Conservation (phyloP, 1,284 basidiomycete genomes). For the Pascua guehoae region DNA sequence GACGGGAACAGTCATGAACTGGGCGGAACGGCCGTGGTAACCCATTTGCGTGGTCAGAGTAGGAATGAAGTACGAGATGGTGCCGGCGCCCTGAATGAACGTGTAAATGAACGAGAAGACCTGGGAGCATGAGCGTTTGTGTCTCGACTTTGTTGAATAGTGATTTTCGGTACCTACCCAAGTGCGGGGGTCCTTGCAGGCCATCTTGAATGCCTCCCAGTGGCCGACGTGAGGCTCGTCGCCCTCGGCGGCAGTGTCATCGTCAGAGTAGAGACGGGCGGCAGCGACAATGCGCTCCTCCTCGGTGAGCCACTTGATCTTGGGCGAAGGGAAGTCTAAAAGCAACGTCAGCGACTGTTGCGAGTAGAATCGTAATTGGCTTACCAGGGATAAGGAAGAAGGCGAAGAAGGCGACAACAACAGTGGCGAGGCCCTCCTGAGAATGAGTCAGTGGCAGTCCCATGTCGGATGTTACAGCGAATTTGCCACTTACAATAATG, state of each 20-base stretch:
- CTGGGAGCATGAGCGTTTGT: too few species aligned
- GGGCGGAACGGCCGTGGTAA: slow-evolving; percentile 25
- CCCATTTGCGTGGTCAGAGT: slow-evolving; percentile 27
- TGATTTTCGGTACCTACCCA: slow-evolving; percentile 11
- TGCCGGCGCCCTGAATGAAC: slow-evolving; percentile 21
- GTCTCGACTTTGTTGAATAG: too few species aligned
- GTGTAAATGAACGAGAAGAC: slow-evolving; percentile 17
- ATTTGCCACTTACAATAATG: slow-evolving; percentile 39
- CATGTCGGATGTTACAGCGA: too few species aligned
- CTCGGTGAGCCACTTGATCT: slow-evolving; percentile 23
- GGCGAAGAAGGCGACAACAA: slow-evolving; percentile 32
- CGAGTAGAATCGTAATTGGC: slow-evolving; percentile 25
- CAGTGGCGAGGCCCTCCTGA: slow-evolving; percentile 21
- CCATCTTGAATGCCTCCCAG: slow-evolving; percentile 19
- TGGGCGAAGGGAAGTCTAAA: too few species aligned
- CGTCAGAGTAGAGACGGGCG: slow-evolving; percentile 13
- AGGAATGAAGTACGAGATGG: slow-evolving; percentile 37
- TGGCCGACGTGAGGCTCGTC: slow-evolving; percentile 16
- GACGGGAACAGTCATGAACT: slow-evolving; percentile 33
- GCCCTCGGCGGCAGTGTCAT: slow-evolving; percentile 5
- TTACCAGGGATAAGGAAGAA: slow-evolving; percentile 46
- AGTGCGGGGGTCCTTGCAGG: slow-evolving; percentile 30
- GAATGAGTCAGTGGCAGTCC: too few species aligned
- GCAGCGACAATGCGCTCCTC: slow-evolving; percentile 19
- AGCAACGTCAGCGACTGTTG: too few species aligned